Base-by-base conservation (phyloP, 345 rosid species). In the Dipteronia dyeriana region DNA sequence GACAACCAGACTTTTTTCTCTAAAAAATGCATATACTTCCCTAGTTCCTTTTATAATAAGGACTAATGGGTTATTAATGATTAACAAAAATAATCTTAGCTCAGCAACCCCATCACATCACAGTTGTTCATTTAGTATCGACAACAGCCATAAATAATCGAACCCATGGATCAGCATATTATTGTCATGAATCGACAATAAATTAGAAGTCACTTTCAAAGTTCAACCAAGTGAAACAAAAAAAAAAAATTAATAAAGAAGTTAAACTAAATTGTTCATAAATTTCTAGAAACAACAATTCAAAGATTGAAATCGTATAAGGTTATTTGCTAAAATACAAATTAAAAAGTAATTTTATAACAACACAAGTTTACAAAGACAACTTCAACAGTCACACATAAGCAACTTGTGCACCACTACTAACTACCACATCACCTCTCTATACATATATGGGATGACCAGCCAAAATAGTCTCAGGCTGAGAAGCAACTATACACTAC, bases 401-500 rank as follows among this genome's bases (percentile, higher is more conserved):
- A 49, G 14, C 16, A 4, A 49, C 54, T 49, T 11, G 54, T 49
- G 16, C 13, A 49, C 54, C 13, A 49, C 10, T 41, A 41, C 10
- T 7, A 7, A 2, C 54, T 41, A 49, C 5, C 3, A 13, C 13
- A 49, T 49, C 16, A 49, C 16, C 38, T 34, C 2, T 49, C 16
- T 49, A 12, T 49, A 49, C 13, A 49, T 16, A 10, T 8, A 39
- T 70, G 3, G 10, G 2, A 31, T 10, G 38, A 19, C 68, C 68
- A 29, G 41, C n/a, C n/a, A 65, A 7, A 20, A 9, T 45, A 49
- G 4, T 61, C 14, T 84, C 72, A 87, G 11, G 90, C 83, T 1
- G 87, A 85, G 69, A 82, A 75, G 76, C 80, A 85, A 22, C 75
- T 73, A 60, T 78, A 80, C 12, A 80, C 79, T 3, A 79, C 62